Base-by-base conservation (phyloP, 257 asterid genomes). In the Verbascum thapsus region DNA sequence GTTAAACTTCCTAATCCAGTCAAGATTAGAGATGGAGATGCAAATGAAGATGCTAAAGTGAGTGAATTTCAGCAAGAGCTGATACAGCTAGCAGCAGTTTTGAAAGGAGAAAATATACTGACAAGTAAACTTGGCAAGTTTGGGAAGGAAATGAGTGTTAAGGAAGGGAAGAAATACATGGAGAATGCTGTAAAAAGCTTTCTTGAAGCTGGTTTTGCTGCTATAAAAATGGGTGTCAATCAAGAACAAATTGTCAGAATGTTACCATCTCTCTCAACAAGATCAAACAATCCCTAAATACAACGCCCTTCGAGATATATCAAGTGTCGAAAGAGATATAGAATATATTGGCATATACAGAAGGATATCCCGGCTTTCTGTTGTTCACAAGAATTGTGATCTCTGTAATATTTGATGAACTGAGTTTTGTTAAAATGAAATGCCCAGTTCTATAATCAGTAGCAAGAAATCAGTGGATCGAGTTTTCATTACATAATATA, bases 1-100 rank as follows among this genome's bases (percentile, higher is more conserved):
- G 95, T 59, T 49, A 16, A 61, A 69, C 87, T 91, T 8, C 88
- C 95, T 3, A 67, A 26, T 43, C 95, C 96, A 0, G 87, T 73
- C 2, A 85, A 61, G 67, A 88, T 91, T 3, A 76, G 96, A 69
- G 42, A 78, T 32, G 68, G 73, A 10, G 92, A 78, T 0, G 88
- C 98, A 3, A 83, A 83, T 1, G 96, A 88, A 72, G 91, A 85
- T 8, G 95, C 95, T 6, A 63, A 38, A 34, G 60, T 88, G 30
- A 83, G 88, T 12, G 98, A 91, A 61, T 88, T 91, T 55, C 98
- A 91, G 53, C 88, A 81, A 56, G 95, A 88, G 71, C 80, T 91
- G 45, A 64, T 86, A 3, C 96, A 88, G 59, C 95, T 88, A 1
- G 96, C 95, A 0, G 90, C 98, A 0, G 96, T 83, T 22, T 66